Evolutionary conservation across 495 filamentous ascomycete species (phyloP).

Genomic region (Hypoxylon lienhwacheense): DNA sequence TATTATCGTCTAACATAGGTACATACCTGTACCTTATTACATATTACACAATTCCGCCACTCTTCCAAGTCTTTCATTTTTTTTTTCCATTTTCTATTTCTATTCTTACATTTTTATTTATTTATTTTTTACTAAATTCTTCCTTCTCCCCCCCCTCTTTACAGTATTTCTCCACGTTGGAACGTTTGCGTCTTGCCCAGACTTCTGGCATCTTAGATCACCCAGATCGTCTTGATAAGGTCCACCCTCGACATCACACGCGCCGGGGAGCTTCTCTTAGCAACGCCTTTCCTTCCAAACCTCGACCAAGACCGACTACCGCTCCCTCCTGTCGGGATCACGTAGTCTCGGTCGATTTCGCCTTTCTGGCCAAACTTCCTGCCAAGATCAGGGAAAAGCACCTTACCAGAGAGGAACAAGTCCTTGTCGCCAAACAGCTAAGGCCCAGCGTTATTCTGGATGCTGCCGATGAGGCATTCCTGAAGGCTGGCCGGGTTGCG

Average conservation of each 20-base stretch:
- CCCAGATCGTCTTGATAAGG: slow-evolving; percentile 43
- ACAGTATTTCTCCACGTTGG: slow-evolving; percentile 69
- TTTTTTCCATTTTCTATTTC: neutral
- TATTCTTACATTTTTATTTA: too few species aligned
- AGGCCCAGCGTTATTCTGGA: slow-evolving; percentile 66
- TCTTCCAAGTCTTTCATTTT: neutral
- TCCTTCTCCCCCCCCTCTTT: slow-evolving; percentile 19
- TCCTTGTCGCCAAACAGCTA: slow-evolving; percentile 58
- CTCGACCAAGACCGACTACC: slow-evolving; percentile 34
- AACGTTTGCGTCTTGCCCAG: slow-evolving; percentile 65
- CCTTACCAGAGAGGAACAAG: slow-evolving; percentile 74
- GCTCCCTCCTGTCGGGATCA: slow-evolving; percentile 40
- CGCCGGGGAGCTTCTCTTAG: slow-evolving; percentile 44
- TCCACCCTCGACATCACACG: slow-evolving; percentile 44
- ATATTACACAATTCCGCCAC: neutral
- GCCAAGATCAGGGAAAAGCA: slow-evolving; percentile 70
- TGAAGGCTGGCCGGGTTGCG: slow-evolving; percentile 50
- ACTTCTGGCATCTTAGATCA: slow-evolving; percentile 43
- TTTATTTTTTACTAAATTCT: slow-evolving; percentile 3
- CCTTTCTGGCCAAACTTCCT: slow-evolving; percentile 71
- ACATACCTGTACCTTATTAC: too few species aligned
- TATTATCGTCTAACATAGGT: too few species aligned
- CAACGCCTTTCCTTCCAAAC: slow-evolving; percentile 44
- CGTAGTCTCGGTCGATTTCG: slow-evolving; percentile 59
- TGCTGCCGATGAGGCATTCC: slow-evolving; percentile 68